Conservation (phyloP, 371 early-diverging fungal genomes). For the Encephalitozoon romaleae region DNA sequence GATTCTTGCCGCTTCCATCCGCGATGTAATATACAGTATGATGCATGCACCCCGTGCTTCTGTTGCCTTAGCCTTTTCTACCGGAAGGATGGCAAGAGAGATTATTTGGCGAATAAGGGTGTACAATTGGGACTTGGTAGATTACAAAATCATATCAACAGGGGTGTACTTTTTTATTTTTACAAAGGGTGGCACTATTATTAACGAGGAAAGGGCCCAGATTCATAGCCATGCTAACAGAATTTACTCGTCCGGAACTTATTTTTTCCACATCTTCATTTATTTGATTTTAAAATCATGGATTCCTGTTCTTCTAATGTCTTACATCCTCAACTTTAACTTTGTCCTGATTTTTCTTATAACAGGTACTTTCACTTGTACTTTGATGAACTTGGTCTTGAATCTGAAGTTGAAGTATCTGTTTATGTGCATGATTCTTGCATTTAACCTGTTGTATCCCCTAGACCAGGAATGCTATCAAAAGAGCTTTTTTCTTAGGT, state of each 20-base stretch:
- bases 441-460: background rate
- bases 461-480: background rate
- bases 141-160: constrained; percentile 7
- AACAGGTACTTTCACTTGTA: background rate
- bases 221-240: background rate
- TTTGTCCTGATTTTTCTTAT: background rate
- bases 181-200: background rate
- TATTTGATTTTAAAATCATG: background rate
- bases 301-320: background rate
- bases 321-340: background rate
- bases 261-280: constrained; percentile 2
- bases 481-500: constrained; percentile 8
- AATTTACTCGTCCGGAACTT: background rate
- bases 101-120: background rate
- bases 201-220: background rate
- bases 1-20: background rate
- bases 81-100: background rate
- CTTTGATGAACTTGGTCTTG: background rate
- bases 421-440: background rate
- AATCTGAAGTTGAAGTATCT: background rate
- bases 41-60: background rate
- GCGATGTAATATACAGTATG: background rate
- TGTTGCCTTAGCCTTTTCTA: background rate
- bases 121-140: background rate
- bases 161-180: background rate